Evolutionary conservation across 2,329 filamentous ascomycete genomes (phyloP), one percentile per base, ranked within the genome.

Genomic region (Sordariomycetes sp.): DNA sequence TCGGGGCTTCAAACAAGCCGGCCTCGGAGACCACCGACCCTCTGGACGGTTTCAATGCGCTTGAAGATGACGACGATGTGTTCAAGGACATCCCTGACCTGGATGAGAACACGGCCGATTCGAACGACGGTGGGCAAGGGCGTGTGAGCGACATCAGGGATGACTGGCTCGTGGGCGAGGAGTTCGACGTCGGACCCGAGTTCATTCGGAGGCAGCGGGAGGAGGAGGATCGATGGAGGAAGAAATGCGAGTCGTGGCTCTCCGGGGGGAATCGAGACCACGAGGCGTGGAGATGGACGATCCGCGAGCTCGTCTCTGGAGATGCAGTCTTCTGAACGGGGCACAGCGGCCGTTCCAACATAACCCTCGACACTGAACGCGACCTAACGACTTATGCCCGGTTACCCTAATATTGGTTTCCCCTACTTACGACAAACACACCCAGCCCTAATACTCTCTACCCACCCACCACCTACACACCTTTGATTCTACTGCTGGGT

Each of bases 51-150:
- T 83, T 86, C 60, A 82, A 89, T 59, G 87, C 85, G 24, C 73
- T 89, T 18, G 89, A 95, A 1, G 55, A 57, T 55, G 90, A 95
- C 56, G 92, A 96, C 60, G 92, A 97, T 69, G 88, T 93, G 16
- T 97, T 97, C 72, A 93, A 92, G 60, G 92, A 92, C 59, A 87
- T 97, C n/a, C 90, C 92, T 11, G 92, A 97, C 67, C 81, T 97
- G 3, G 88, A 93, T 62, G 93, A 97, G 60, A 77, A 74, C 43
- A 68, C 74, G 20, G 75, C 75, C 52, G 78, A 80, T 14, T 76
- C 77, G 7, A 77, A 80, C 16, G 72, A 71, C 10, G 72, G 74
- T 24, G 57, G 55, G 8, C 77, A 80, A 12, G 72, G 71, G 8
- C 80, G 82, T 22, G 74, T 76, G 64, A 85, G 80, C 65, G 83